A percentile compares a stretch with the other conserved stretches of the same genome.
These are phyloP conservation scores for Pseudevernia furfuracea DNA, from an alignment of 495 filamentous ascomycete genomes.

Conservation along the genomic window DNA sequence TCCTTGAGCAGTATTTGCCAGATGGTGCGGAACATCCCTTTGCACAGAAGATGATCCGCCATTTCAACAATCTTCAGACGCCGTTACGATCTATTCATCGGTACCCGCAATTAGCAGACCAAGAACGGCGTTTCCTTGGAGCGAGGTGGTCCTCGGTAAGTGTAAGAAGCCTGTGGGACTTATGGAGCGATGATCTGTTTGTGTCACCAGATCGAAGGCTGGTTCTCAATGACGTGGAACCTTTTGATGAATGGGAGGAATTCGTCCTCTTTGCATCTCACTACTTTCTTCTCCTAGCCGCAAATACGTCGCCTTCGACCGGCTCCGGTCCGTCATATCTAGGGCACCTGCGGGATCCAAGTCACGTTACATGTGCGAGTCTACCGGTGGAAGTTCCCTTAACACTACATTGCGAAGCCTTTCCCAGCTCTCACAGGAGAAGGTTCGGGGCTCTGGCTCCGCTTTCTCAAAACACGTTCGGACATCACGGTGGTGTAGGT, in stretches of 20 bases:
- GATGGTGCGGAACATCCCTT: constrained; percentile 72
- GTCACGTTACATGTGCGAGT: background rate
- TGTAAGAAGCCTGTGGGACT: constrained; percentile 63
- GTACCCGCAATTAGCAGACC: constrained; percentile 59
- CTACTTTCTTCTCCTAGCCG: constrained; percentile 74
- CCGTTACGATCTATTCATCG: constrained; percentile 61
- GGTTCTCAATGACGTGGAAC: constrained; percentile 59
- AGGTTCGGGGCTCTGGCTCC: constrained; percentile 14
- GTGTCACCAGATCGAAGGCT: constrained; percentile 47
- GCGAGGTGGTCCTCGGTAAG: constrained; percentile 57
- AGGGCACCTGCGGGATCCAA: background rate
- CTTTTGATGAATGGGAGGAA: constrained; percentile 96
- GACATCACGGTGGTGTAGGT: constrained; percentile 55
- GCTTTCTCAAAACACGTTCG: constrained; percentile 9
- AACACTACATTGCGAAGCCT: constrained; percentile 2
- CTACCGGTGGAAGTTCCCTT: background rate
- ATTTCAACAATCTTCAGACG: constrained; percentile 74
- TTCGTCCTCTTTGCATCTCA: constrained; percentile 79
- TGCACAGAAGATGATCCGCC: constrained; percentile 75
- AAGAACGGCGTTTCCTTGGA: constrained; percentile 56
- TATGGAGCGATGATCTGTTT: constrained; percentile 65
- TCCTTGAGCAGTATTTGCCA: constrained; percentile 85
- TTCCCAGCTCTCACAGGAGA: background rate
- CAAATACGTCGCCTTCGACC: constrained; percentile 3
- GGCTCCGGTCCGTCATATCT: background rate